A percentile compares a stretch with the other conserved stretches of the same genome.
phyloP scores from a whole-genome alignment of 257 asterid species.

The Fraxinus excelsior region DNA sequence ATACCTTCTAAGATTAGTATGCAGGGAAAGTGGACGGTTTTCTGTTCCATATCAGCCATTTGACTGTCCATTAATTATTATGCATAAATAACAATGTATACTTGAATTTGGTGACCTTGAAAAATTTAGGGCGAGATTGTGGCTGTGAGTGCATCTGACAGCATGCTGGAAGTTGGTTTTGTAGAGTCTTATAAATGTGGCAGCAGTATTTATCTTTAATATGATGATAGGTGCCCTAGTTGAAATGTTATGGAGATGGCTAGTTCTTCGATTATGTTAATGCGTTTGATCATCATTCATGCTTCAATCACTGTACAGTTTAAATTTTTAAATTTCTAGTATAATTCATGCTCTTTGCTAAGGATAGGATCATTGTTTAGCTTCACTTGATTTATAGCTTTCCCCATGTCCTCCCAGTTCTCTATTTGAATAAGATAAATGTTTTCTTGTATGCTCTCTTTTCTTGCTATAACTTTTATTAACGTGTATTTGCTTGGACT shows the following conservation, averaged over 20 bases:
- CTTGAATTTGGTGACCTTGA: too few relatives aligned
- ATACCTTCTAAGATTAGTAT: too few relatives aligned
- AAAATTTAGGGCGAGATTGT: too few relatives aligned
- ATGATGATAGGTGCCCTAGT: neutral
- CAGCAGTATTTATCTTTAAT: neutral
- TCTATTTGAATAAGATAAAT: neutral
- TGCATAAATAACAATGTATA: too few relatives aligned
- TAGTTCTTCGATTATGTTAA: neutral
- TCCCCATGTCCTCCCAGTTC: slow-evolving; percentile 8
- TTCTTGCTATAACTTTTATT: slow-evolving; percentile 13
- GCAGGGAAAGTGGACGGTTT: too few relatives aligned
- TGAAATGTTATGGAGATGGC: too few relatives aligned
- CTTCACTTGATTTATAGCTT: neutral
- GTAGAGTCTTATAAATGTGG: neutral
- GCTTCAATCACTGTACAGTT: neutral
- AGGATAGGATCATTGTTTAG: neutral
- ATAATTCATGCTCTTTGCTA: neutral
- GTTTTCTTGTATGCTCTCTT: slow-evolving; percentile 13
- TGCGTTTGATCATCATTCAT: neutral
- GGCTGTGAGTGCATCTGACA: neutral
- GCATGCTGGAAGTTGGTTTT: neutral
- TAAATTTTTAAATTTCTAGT: neutral
- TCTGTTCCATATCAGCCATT: too few relatives aligned
- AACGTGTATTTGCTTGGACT: slow-evolving; percentile 23
- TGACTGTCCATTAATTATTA: too few relatives aligned